These are phyloP conservation scores for Glomus cerebriforme DNA, from an alignment of 192 early-diverging fungal species.

Conservation along the genomic window DNA sequence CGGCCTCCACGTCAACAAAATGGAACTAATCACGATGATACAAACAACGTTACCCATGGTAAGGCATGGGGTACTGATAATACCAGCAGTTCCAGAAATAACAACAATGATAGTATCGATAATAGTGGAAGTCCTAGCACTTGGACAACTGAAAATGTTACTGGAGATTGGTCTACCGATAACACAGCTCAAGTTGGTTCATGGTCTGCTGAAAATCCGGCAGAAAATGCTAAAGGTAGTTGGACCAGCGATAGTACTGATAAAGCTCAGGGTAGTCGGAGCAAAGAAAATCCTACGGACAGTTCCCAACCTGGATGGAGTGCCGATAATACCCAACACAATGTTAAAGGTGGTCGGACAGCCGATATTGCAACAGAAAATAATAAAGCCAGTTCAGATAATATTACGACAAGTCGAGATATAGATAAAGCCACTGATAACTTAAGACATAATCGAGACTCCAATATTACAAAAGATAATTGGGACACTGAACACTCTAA, in stretches of 20 bases:
- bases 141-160: not conserved
- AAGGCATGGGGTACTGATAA: constrained; percentile 9
- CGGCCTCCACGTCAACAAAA: constrained; percentile 36
- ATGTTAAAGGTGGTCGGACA: not conserved
- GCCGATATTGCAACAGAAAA: not conserved
- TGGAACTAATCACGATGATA: constrained; percentile 9
- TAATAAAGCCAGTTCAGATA: not conserved
- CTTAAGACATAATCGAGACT: not conserved
- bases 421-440: not conserved
- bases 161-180: not conserved
- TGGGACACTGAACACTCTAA: constrained; percentile 15
- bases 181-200: not conserved
- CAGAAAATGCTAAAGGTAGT: not conserved
- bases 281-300: not conserved
- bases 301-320: not conserved
- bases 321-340: not conserved
- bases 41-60: not conserved
- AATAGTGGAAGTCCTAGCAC: not conserved
- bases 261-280: not conserved
- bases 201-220: constrained; percentile 20
- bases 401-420: not conserved
- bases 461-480: not conserved
- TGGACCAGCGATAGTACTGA: not conserved
- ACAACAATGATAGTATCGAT: constrained; percentile 3
- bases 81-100: not conserved